phyloP scores from a whole-genome alignment of 129 eudicot species.

The Helichrysum umbraculigerum region DNA sequence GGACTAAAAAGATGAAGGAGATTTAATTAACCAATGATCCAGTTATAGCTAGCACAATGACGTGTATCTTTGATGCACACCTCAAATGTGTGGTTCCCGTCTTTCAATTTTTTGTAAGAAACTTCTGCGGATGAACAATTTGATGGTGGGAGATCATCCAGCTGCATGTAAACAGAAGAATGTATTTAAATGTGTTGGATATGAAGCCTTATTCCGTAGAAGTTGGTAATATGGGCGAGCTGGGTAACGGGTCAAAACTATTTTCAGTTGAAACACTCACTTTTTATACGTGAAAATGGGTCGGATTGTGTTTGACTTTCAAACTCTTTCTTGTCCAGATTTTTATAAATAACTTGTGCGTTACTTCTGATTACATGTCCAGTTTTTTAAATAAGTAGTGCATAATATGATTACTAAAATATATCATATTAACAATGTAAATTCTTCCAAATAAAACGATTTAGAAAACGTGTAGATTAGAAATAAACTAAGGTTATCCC shows the following conservation, averaged over 20 bases:
- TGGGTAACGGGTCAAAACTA: neutral
- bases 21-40: slow-evolving; percentile 75
- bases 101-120: slow-evolving; percentile 50
- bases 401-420: neutral
- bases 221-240: neutral
- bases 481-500: neutral
- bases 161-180: slow-evolving; percentile 49
- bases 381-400: neutral
- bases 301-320: neutral
- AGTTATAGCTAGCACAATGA: slow-evolving; percentile 73
- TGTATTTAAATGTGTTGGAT: neutral
- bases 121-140: slow-evolving; percentile 63
- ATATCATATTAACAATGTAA: neutral
- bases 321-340: neutral
- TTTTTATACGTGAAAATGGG: neutral
- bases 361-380: neutral
- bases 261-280: neutral
- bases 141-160: slow-evolving; percentile 53
- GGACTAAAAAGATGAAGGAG: slow-evolving; percentile 30
- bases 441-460: neutral
- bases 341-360: neutral
- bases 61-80: slow-evolving; percentile 62
- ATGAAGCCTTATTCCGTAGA: neutral
- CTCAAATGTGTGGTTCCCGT: slow-evolving; percentile 75
- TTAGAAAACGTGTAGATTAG: neutral